Conservation (phyloP, 2,329 filamentous ascomycete species). For the Coniochaeta prunicola region DNA sequence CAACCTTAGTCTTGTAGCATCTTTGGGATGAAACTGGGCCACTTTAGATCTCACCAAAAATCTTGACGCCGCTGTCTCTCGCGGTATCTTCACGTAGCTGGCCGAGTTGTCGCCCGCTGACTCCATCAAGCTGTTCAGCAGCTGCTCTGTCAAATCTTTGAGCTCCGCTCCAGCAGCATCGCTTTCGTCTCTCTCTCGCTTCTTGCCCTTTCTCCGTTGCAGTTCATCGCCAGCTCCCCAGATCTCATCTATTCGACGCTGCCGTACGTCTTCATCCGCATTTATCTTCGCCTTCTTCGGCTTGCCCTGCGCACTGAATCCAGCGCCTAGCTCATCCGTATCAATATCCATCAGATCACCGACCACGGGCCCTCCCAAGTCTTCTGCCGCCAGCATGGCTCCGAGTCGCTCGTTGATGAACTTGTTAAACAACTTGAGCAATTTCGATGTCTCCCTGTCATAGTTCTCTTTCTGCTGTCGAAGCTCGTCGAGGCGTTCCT, state of each 20-base stretch:
- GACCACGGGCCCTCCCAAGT: constrained; percentile 74
- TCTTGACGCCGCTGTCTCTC: constrained; percentile 55
- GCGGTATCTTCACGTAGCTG: constrained; percentile 49
- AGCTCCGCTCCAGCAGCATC: constrained; percentile 49
- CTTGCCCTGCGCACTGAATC: constrained; percentile 54
- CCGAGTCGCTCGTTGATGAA: constrained; percentile 69
- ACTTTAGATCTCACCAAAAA: constrained; percentile 60
- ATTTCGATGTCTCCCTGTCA: constrained; percentile 49
- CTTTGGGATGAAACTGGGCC: constrained; percentile 58
- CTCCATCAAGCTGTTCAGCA: constrained; percentile 51
- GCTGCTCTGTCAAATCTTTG: constrained; percentile 50
- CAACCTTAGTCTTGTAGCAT: constrained; percentile 51
- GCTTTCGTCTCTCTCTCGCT: constrained; percentile 34
- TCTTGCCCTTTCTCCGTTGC: constrained; percentile 16
- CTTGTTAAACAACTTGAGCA: constrained; percentile 57
- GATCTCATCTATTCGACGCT: constrained; percentile 57
- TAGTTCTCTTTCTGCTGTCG: constrained; percentile 51
- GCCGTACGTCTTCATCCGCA: constrained; percentile 41
- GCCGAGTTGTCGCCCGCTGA: constrained; percentile 46
- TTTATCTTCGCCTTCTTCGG: constrained; percentile 39
- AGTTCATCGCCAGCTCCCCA: constrained; percentile 36
- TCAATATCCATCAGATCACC: constrained; percentile 63
- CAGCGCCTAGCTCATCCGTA: constrained; percentile 49
- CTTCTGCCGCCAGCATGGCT: constrained; percentile 73
- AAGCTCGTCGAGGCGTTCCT: constrained; percentile 55